Base-by-base conservation (phyloP, 2,329 filamentous ascomycete genomes). In the Diplodia seriata region DNA sequence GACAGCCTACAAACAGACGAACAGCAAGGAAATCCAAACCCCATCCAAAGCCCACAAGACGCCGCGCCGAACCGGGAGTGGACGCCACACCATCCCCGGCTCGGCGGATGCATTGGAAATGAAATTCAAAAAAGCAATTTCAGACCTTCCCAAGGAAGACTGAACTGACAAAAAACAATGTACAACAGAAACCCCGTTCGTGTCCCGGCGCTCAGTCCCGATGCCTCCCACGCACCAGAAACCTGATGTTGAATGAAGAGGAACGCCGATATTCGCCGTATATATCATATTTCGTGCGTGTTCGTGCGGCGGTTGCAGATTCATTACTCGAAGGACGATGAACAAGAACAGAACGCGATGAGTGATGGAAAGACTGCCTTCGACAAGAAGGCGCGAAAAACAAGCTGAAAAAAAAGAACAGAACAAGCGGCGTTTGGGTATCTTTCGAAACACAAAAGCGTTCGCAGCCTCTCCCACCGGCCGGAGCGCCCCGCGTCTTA, bases 391-490 rank as follows among this genome's bases (percentile, higher is more conserved):
- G 29, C 26, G 43, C n/a, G 36, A 14, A 15, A 26, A 53, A 40
- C 15, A 51, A 18, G 8, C n/a, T 12, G 36, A n/a, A 62, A 14
- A 47, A 15, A 47, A 53, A 50, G 5, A 43, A 51, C 29, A 54
- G 23, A 40, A 47, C 29, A 55, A 54, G 33, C 9, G 15, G n/a
- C 15, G 29, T n/a, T 31, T 66, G 63, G 63, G 63, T 66, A 66
- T 66, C 53, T 66, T 61, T 47, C 63, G 53, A 66, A 66, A 56
- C 62, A 57, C 63, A 66, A 33, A 47, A 66, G 51, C 51, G 51
- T 56, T 66, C 63, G 63, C 63, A 66, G 63, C 63, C 63, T 55
- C 63, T 66, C 63, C 63, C 63, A 66, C 63, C 63, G 63, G 63
- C 63, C 54, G 63, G 54, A 56, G 63, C 63, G 63, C 63, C n/a